These are phyloP conservation scores for Cytidiella melzeri DNA, from an alignment of 768 basidiomycete species.

Conservation along the genomic window DNA sequence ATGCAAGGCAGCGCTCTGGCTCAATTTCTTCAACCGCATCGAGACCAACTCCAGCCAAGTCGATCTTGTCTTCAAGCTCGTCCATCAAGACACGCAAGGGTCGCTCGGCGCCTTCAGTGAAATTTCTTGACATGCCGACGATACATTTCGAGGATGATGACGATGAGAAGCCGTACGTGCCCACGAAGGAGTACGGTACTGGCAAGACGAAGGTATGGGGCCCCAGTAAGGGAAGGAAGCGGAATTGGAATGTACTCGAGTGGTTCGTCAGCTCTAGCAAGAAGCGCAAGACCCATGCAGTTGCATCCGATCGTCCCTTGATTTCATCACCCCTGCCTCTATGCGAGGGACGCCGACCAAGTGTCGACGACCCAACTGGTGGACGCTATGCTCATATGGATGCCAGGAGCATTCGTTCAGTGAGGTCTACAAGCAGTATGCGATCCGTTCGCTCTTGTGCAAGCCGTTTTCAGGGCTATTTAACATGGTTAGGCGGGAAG, in stretches of 20 bases:
- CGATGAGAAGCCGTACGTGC: slow-evolving; percentile 12
- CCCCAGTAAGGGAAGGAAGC: slow-evolving; percentile 5
- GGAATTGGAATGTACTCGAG: slow-evolving; percentile 8
- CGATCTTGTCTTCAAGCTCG: slow-evolving; percentile 50
- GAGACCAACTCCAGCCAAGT: slow-evolving; percentile 39
- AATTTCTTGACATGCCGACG: slow-evolving; percentile 62
- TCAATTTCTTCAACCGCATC: slow-evolving; percentile 32
- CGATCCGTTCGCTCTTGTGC: slow-evolving; percentile 23
- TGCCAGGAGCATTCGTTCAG: slow-evolving; percentile 18
- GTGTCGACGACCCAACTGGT: slow-evolving; percentile 2
- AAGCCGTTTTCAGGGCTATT: slow-evolving; percentile 25
- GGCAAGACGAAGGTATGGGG: background rate
- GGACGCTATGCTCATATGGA: slow-evolving; percentile 5
- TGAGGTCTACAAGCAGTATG: slow-evolving; percentile 20
- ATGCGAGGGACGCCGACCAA: slow-evolving; percentile 19
- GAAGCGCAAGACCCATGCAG: slow-evolving; percentile 2
- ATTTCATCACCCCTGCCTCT: slow-evolving; percentile 31
- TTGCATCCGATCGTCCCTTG: slow-evolving; percentile 17
- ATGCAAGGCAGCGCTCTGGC: slow-evolving; percentile 28
- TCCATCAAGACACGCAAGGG: slow-evolving; percentile 34
- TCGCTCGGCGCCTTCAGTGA: slow-evolving; percentile 47
- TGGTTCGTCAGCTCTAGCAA: slow-evolving; percentile 9
- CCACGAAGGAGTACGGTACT: slow-evolving; percentile 3
- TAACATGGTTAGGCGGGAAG: slow-evolving; percentile 16
- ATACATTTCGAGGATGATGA: slow-evolving; percentile 41